These are phyloP conservation scores for Cicer pinnatifidum DNA, from an alignment of 306 rosid genomes.

Conservation along the genomic window DNA sequence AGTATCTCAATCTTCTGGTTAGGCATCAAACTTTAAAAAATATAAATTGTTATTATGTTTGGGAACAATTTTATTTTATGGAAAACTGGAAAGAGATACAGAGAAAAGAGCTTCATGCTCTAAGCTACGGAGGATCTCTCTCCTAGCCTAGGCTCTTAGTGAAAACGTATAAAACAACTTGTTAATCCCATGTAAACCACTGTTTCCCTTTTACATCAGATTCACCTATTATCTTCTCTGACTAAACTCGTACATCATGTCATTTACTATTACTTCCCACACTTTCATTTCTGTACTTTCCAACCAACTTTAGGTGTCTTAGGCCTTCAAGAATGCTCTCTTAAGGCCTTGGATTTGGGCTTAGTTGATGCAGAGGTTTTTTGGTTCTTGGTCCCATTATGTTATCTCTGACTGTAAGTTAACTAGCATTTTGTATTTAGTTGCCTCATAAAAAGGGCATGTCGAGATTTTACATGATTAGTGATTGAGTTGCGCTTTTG, in stretches of 20 bases:
- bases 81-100: constrained; percentile 11
- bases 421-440: constrained; percentile 18
- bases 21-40: constrained; percentile 35
- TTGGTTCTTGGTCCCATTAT: constrained; percentile 8
- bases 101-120: not conserved
- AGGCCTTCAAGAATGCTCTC: constrained; percentile 8
- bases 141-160: not conserved
- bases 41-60: not conserved
- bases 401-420: constrained; percentile 26
- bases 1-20: constrained; percentile 29
- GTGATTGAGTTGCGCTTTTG: constrained; percentile 24
- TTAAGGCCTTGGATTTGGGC: constrained; percentile 24
- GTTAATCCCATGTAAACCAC: constrained; percentile 1
- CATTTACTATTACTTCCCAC: not conserved
- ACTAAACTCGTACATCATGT: constrained; percentile 1
- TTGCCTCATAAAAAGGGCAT: constrained; percentile 15
- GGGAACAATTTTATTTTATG: constrained; percentile 10
- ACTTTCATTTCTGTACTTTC: constrained; percentile 17
- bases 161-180: constrained; percentile 10
- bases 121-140: not conserved
- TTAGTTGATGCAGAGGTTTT: constrained; percentile 1
- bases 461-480: constrained; percentile 3
- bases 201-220: not conserved
- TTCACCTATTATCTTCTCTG: constrained; percentile 2
- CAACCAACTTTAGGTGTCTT: not conserved